A percentile compares a stretch with the other conserved stretches of the same genome.
Conservation (phyloP, 257 asterid species). For the Apocynum venetum region DNA sequence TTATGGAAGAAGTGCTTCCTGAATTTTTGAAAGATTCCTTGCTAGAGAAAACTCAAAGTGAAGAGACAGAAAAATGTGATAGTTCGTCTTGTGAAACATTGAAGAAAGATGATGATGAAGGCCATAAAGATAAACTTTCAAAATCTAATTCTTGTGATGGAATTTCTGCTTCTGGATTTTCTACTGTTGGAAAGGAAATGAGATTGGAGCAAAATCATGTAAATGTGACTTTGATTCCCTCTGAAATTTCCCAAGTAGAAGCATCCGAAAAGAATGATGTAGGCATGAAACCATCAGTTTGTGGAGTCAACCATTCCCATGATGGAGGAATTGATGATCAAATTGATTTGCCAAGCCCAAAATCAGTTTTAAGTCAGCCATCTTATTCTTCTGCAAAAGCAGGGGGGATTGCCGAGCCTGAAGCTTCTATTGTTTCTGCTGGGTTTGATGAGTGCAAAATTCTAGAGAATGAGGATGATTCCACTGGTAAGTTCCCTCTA, state of each 20-base stretch:
- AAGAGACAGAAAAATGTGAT: background rate
- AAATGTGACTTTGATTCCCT: conserved; percentile 2
- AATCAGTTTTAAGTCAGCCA: conserved; percentile 7
- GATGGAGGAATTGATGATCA: conserved; percentile 4
- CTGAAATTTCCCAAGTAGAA: conserved; percentile 9
- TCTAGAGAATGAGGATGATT: background rate
- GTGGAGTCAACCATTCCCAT: background rate
- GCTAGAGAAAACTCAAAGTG: conserved; percentile 10
- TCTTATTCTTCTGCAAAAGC: conserved; percentile 9
- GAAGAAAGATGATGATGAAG: conserved; percentile 1
- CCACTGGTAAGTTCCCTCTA: conserved; percentile 4
- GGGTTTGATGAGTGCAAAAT: background rate
- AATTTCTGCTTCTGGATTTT: background rate
- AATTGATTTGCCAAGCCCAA: background rate
- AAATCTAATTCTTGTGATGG: background rate
- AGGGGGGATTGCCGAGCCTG: background rate
- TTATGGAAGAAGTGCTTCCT: conserved; percentile 24
- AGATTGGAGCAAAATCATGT: conserved; percentile 5
- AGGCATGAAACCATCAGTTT: background rate
- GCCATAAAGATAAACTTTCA: conserved; percentile 4
- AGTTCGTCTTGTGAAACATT: conserved; percentile 1
- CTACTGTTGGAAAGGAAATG: conserved; percentile 7
- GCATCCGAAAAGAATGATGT: background rate
- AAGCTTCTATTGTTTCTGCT: conserved; percentile 2
- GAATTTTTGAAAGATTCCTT: conserved; percentile 3